These are phyloP conservation scores for Lentinus brumalis DNA, from an alignment of 768 basidiomycete genomes.

Conservation along the genomic window DNA sequence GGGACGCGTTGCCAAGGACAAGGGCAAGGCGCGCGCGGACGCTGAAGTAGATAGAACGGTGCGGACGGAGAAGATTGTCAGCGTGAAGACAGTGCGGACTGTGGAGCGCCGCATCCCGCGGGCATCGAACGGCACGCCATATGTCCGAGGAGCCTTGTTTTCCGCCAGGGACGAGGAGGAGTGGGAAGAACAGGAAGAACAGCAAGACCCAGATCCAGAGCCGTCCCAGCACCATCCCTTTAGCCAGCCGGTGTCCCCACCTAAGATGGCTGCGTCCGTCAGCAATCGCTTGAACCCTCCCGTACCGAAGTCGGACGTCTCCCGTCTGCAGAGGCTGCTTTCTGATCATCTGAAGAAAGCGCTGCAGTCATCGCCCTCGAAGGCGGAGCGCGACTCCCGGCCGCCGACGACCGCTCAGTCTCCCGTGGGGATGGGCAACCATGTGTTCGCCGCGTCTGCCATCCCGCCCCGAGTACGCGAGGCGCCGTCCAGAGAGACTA, in stretches of 20 bases:
- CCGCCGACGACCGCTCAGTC: neutral
- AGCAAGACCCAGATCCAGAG: neutral
- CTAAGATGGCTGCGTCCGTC: neutral
- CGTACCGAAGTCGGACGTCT: slow-evolving; percentile 5
- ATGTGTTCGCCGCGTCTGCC: neutral
- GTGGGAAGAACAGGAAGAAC: neutral
- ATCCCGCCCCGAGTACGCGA: neutral
- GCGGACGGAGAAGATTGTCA: slow-evolving; percentile 10
- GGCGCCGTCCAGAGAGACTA: neutral
- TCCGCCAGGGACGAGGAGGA: neutral
- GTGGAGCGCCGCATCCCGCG: slow-evolving; percentile 8
- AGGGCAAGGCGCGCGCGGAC: slow-evolving; percentile 5
- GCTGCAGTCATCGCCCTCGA: neutral
- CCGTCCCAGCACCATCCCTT: slow-evolving; percentile 18
- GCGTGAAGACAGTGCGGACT: slow-evolving; percentile 8
- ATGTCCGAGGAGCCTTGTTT: neutral
- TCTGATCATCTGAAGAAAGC: neutral
- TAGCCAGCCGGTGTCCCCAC: slow-evolving; percentile 9
- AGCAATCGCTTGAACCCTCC: neutral
- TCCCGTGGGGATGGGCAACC: too few relatives aligned
- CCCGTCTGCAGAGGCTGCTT: slow-evolving; percentile 8
- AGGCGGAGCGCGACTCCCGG: neutral
- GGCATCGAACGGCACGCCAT: slow-evolving; percentile 2
- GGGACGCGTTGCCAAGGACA: neutral
- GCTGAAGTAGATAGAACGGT: neutral